Percentiles rank a stretch among this genome's conserved stretches.
Conservation (phyloP, 495 filamentous ascomycete genomes). For the Saxophila tyrrhenica region DNA sequence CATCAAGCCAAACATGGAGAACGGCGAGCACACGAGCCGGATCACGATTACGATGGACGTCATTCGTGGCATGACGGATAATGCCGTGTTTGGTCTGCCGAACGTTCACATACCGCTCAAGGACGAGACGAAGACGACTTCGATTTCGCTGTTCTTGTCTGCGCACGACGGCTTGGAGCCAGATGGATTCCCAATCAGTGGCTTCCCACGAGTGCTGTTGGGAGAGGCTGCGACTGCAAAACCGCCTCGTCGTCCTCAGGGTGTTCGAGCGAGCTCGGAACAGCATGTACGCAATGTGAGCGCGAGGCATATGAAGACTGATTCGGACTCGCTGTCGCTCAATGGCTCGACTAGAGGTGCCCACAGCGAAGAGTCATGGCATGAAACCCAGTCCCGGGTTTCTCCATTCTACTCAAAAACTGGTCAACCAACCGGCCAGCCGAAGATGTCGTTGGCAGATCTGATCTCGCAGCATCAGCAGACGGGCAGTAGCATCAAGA, state of each 20-base stretch:
- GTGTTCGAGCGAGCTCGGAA: conserved; percentile 1
- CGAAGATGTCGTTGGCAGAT: conserved; percentile 16
- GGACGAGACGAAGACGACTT: conserved; percentile 6
- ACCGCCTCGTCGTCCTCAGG: not conserved
- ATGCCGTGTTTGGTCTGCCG: conserved; percentile 9
- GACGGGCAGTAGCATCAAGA: conserved; percentile 4
- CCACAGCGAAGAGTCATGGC: conserved; percentile 11
- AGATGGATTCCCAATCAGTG: conserved; percentile 15
- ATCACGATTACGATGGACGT: conserved; percentile 10
- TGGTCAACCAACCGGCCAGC: not conserved
- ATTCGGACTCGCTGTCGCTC: conserved; percentile 11
- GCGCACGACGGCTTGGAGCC: conserved; percentile 17
- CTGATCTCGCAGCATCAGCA: conserved; percentile 13
- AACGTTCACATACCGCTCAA: conserved; percentile 15
- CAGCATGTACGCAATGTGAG: conserved; percentile 1
- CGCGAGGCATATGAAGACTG: not conserved
- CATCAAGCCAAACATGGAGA: conserved; percentile 5
- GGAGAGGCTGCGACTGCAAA: conserved; percentile 2
- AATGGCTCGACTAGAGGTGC: not conserved
- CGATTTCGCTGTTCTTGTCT: conserved; percentile 12
- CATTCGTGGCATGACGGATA: conserved; percentile 10
- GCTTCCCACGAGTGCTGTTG: conserved; percentile 15
- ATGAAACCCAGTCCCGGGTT: conserved; percentile 14
- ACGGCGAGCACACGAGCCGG: not conserved
- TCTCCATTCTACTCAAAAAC: not conserved